Conservation (phyloP, 345 rosid species). For the Murraya koenigii region DNA sequence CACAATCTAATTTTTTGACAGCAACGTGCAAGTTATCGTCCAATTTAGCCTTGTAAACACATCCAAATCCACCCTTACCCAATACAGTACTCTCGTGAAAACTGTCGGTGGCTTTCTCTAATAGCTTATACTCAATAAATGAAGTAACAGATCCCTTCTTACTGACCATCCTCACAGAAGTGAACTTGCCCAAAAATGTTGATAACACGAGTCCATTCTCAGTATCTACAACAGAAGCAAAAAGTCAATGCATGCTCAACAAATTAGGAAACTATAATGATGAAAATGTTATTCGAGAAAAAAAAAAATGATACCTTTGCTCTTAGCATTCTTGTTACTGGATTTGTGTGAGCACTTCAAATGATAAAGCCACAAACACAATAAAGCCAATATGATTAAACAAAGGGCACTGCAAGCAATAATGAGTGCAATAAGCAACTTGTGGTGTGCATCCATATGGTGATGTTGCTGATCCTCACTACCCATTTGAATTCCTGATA, state of each 20-base stretch:
- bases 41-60: constrained; percentile 68
- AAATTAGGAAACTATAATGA: background rate
- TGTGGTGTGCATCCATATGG: constrained; percentile 41
- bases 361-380: constrained; percentile 51
- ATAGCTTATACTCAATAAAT: constrained; percentile 53
- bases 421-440: constrained; percentile 43
- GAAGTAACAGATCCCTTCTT: constrained; percentile 47
- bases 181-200: constrained; percentile 52
- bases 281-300: background rate
- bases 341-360: constrained; percentile 42
- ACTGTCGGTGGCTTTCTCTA: constrained; percentile 70
- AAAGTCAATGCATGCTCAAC: background rate
- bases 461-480: constrained; percentile 34
- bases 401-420: constrained; percentile 56
- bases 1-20: constrained; percentile 79
- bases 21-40: constrained; percentile 62
- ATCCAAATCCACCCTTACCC: constrained; percentile 93
- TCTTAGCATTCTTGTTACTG: constrained; percentile 29
- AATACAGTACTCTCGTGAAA: constrained; percentile 66
- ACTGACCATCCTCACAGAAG: constrained; percentile 42
- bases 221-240: constrained; percentile 27
- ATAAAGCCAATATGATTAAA: constrained; percentile 36
- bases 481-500: constrained; percentile 47
- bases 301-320: constrained; percentile 44
- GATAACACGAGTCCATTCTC: constrained; percentile 50